Conservation (phyloP, 2,329 filamentous ascomycete genomes). For the Fusarium brachygibbosum region DNA sequence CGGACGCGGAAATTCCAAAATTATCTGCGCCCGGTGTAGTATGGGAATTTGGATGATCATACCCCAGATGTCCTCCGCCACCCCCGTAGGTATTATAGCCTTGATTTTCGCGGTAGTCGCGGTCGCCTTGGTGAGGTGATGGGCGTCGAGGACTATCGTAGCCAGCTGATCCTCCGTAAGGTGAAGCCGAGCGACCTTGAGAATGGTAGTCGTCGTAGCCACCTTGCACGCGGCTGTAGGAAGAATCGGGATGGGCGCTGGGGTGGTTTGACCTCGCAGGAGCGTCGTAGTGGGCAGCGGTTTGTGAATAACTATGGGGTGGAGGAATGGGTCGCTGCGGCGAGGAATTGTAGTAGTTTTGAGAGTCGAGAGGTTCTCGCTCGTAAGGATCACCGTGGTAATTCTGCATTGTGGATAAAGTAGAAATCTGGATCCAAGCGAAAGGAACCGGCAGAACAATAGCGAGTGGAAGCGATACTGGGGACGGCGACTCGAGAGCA, state of each 20-base stretch:
- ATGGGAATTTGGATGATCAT: conserved; percentile 44
- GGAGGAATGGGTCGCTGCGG: conserved; percentile 41
- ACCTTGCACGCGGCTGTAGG: conserved; percentile 39
- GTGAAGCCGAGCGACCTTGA: conserved; percentile 33
- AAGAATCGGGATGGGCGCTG: conserved; percentile 45
- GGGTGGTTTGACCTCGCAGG: conserved; percentile 43
- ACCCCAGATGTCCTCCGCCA: conserved; percentile 43
- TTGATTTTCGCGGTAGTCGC: conserved; percentile 37
- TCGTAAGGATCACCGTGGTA: conserved; percentile 54
- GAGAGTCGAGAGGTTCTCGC: conserved; percentile 54
- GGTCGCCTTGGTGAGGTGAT: conserved; percentile 40
- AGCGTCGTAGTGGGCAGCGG: conserved; percentile 48
- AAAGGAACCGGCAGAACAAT: conserved; percentile 16
- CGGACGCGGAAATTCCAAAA: conserved; percentile 71
- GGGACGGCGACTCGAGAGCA: conserved; percentile 21
- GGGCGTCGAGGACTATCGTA: conserved; percentile 45
- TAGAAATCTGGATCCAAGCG: conserved; percentile 28
- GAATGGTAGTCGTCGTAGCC: conserved; percentile 41
- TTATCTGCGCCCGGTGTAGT: conserved; percentile 75
- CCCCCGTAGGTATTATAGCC: conserved; percentile 38
- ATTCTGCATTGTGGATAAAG: conserved; percentile 51
- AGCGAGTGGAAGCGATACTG: conserved; percentile 15
- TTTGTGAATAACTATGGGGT: conserved; percentile 42
- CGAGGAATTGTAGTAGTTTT: conserved; percentile 45
- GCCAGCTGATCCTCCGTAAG: conserved; percentile 39